Percentiles rank a stretch among this genome's conserved stretches.
These are phyloP conservation scores for Trametes cubensis DNA, from an alignment of 768 basidiomycete species.

Conservation along the genomic window DNA sequence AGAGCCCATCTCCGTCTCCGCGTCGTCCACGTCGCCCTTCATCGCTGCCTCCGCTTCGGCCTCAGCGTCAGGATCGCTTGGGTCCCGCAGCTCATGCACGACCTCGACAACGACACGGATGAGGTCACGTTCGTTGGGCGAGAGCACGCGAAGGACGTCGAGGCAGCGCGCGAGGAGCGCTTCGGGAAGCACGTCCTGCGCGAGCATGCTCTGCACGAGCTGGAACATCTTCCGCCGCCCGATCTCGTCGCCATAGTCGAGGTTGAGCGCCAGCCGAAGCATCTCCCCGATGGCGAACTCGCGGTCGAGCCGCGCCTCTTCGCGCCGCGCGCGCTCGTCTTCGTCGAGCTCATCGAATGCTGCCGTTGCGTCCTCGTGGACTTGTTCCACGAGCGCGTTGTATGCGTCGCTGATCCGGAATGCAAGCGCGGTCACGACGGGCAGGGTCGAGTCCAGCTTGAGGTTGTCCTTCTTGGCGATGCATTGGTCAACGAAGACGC, in stretches of 20 bases:
- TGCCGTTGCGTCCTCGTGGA: slow-evolving; percentile 42
- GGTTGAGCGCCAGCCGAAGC: slow-evolving; percentile 71
- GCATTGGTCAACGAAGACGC: slow-evolving; percentile 84
- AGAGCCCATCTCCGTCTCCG: slow-evolving; percentile 36
- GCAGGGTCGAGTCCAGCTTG: slow-evolving; percentile 70
- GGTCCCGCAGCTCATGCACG: slow-evolving; percentile 76
- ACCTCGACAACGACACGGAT: slow-evolving; percentile 89
- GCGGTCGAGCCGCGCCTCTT: slow-evolving; percentile 51
- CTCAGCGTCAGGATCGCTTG: slow-evolving; percentile 44
- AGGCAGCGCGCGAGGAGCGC: slow-evolving; percentile 72
- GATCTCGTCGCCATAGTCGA: slow-evolving; percentile 92
- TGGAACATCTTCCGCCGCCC: slow-evolving; percentile 87
- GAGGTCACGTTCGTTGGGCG: slow-evolving; percentile 77
- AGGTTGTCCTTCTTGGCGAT: slow-evolving; percentile 56
- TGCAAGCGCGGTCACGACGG: slow-evolving; percentile 83
- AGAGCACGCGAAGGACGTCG: slow-evolving; percentile 77
- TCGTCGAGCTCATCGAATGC: slow-evolving; percentile 36
- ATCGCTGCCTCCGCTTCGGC: slow-evolving; percentile 31
- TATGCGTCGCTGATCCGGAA: slow-evolving; percentile 72
- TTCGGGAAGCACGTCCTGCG: slow-evolving; percentile 69
- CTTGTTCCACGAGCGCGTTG: slow-evolving; percentile 58
- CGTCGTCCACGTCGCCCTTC: slow-evolving; percentile 33
- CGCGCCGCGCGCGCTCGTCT: slow-evolving; percentile 41
- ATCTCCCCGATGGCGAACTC: slow-evolving; percentile 82
- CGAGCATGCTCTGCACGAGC: slow-evolving; percentile 88